phyloP scores from a whole-genome alignment of 2,329 filamentous ascomycete genomes.

The Diaporthe sp. region DNA sequence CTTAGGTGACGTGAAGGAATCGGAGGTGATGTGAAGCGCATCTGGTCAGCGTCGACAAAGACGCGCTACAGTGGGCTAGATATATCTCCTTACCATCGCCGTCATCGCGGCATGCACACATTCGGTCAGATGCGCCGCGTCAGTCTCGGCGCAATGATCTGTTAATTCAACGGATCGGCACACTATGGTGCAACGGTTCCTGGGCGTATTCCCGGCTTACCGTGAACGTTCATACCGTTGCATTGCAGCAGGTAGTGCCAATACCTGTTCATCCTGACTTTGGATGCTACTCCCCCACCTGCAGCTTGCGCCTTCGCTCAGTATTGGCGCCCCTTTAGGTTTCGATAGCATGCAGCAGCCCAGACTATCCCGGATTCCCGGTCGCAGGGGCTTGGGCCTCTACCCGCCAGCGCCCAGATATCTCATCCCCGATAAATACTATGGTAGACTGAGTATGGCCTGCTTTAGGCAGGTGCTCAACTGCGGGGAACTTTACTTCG shows the following conservation, averaged over 20 bases:
- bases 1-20: not conserved
- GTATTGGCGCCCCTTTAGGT: slow-evolving; percentile 14
- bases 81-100: not conserved
- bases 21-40: not conserved
- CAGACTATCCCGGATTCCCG: not conserved
- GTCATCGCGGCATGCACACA: not conserved
- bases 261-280: slow-evolving; percentile 8
- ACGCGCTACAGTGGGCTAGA: not conserved
- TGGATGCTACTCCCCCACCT: slow-evolving; percentile 5
- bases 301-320: not conserved
- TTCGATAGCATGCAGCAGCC: slow-evolving; percentile 20
- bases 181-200: slow-evolving; percentile 9
- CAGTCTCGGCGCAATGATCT: slow-evolving; percentile 9
- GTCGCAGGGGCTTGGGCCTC: not conserved
- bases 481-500: slow-evolving; percentile 8
- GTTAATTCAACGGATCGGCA: slow-evolving; percentile 1
- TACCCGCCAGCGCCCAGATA: not conserved
- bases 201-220: not conserved
- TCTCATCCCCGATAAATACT: not conserved
- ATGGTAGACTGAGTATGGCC: not conserved
- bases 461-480: slow-evolving; percentile 25
- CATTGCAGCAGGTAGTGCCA: not conserved
- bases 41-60: not conserved
- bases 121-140: slow-evolving; percentile 11
- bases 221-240: not conserved